Conservation (phyloP, 2,329 filamentous ascomycete genomes). For the Diaporthe sp. region DNA sequence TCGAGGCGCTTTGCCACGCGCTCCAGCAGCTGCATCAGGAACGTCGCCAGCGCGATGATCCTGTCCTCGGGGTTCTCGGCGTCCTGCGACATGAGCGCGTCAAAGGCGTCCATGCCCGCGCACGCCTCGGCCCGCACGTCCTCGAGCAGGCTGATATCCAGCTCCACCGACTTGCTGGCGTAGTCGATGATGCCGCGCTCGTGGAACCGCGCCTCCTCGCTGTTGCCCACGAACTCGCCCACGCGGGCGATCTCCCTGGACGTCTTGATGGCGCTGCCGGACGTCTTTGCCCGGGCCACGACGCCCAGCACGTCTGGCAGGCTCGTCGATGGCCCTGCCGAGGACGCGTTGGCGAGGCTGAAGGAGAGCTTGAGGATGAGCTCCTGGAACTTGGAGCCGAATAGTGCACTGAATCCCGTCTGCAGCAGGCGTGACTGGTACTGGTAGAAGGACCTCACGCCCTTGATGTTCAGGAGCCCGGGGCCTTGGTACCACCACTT, state of each 20-base stretch:
- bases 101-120: constrained; percentile 69
- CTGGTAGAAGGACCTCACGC: constrained; percentile 65
- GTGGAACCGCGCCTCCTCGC: constrained; percentile 62
- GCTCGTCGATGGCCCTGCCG: constrained; percentile 50
- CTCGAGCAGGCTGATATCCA: constrained; percentile 68
- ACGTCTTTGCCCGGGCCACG: constrained; percentile 59
- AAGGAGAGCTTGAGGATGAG: constrained; percentile 67
- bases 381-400: constrained; percentile 66
- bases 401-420: constrained; percentile 64
- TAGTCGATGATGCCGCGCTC: constrained; percentile 67
- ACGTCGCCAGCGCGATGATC: constrained; percentile 57
- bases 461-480: constrained; percentile 61
- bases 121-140: constrained; percentile 67
- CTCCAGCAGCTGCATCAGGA: constrained; percentile 66
- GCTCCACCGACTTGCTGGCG: constrained; percentile 61
- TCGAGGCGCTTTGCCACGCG: constrained; percentile 66
- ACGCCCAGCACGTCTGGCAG: constrained; percentile 62
- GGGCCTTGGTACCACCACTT: constrained; percentile 62
- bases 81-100: constrained; percentile 58
- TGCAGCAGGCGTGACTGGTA: constrained; percentile 67
- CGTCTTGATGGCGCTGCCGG: constrained; percentile 59
- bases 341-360: constrained; percentile 58
- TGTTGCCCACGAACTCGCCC: constrained; percentile 63
- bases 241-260: constrained; percentile 64
- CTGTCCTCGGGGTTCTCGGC: constrained; percentile 54